A percentile compares a stretch with the other conserved stretches of the same genome.
Evolutionary conservation across 805 yeast species (phyloP).

Genomic region (Priceomyces fermenticarens): DNA sequence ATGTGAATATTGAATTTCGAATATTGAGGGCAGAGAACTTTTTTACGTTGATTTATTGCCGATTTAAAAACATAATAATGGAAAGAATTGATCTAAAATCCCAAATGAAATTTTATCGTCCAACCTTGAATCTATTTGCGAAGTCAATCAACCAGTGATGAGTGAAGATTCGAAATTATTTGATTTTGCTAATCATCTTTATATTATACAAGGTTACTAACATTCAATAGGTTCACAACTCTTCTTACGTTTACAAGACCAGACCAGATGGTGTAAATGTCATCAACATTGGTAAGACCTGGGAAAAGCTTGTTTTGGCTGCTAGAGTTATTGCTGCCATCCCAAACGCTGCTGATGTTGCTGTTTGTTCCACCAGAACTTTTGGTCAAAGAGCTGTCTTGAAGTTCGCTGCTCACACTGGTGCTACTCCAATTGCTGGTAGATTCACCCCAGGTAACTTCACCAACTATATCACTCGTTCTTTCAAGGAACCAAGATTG

Average conservation of each 20-base stretch:
- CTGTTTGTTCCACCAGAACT: constrained; percentile 98
- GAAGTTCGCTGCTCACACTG: constrained; percentile 99
- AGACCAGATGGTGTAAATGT: constrained; percentile 99
- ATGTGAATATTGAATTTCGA: not conserved
- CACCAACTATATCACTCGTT: constrained; percentile 99
- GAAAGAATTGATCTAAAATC: not conserved
- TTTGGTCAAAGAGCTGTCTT: constrained; percentile 99
- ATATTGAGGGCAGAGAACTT: not conserved
- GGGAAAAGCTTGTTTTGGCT: constrained; percentile 99
- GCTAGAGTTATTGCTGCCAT: constrained; percentile 99
- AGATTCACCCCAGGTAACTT: constrained; percentile 99
- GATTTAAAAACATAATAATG: not conserved
- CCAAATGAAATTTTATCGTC: not conserved
- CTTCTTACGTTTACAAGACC: constrained; percentile 94
- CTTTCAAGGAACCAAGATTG: constrained; percentile 99
- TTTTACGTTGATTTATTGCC: not conserved
- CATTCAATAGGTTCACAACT: constrained; percentile 78
- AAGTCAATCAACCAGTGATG: not conserved
- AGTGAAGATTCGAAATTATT: not conserved
- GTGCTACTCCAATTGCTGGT: constrained; percentile 99
- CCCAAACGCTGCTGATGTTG: constrained; percentile 98
- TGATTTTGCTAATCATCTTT: not conserved
- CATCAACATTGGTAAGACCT: constrained; percentile 97
- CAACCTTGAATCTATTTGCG: too few species aligned
- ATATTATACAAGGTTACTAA: constrained; percentile 12